These are phyloP conservation scores for Lodderomyces theae DNA, from an alignment of 1,139 yeast species.

Conservation along the genomic window DNA sequence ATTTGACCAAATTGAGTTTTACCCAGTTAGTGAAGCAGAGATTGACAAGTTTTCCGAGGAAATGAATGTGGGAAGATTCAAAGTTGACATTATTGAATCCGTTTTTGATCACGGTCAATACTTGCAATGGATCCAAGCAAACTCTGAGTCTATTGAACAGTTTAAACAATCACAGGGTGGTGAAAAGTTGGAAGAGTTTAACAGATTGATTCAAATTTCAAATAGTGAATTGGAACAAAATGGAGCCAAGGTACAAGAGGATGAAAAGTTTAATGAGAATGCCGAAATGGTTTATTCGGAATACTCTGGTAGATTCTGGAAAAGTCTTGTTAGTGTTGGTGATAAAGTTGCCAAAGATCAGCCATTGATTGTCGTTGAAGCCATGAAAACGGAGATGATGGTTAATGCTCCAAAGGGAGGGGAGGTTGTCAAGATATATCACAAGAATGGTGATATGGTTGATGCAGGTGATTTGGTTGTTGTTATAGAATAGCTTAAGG, in stretches of 20 bases:
- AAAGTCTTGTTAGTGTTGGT: slow-evolving; percentile 79
- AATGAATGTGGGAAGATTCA: slow-evolving; percentile 76
- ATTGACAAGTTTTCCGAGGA: slow-evolving; percentile 70
- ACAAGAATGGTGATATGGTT: slow-evolving; percentile 89
- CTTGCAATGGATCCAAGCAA: slow-evolving; percentile 70
- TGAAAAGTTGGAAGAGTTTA: slow-evolving; percentile 81
- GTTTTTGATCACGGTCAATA: slow-evolving; percentile 83
- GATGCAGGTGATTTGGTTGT: slow-evolving; percentile 95
- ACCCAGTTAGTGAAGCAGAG: slow-evolving; percentile 84
- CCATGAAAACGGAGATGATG: slow-evolving; percentile 97
- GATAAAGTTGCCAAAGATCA: slow-evolving; percentile 72
- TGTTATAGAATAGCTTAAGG: slow-evolving; percentile 42
- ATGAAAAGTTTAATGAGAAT: slow-evolving; percentile 60
- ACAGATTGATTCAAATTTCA: slow-evolving; percentile 75
- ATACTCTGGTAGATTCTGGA: slow-evolving; percentile 96
- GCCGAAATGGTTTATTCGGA: slow-evolving; percentile 89
- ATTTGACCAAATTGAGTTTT: slow-evolving; percentile 92
- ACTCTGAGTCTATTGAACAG: slow-evolving; percentile 67
- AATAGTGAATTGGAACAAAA: slow-evolving; percentile 69
- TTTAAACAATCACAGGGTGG: slow-evolving; percentile 71
- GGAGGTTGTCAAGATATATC: slow-evolving; percentile 72
- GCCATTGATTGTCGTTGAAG: slow-evolving; percentile 86
- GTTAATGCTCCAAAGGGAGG: slow-evolving; percentile 74
- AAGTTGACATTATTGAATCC: slow-evolving; percentile 69
- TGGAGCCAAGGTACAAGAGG: slow-evolving; percentile 38